These are phyloP conservation scores for Solanum habrochaites DNA, from an alignment of 257 asterid species.

Conservation along the genomic window DNA sequence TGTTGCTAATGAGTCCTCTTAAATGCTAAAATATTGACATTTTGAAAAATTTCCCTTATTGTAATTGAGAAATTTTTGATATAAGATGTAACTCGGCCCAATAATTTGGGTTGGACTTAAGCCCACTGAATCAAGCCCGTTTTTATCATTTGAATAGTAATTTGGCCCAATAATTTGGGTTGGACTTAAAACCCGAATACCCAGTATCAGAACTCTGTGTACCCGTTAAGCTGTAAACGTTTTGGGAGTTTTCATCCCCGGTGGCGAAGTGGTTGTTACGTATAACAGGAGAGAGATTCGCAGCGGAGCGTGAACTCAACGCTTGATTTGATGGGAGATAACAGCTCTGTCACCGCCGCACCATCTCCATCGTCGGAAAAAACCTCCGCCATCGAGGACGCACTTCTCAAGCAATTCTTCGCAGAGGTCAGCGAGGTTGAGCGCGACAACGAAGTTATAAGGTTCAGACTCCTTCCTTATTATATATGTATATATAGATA, in stretches of 20 bases:
- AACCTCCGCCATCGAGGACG: constrained; percentile 45
- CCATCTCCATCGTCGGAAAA: not conserved
- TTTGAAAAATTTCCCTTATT: no score
- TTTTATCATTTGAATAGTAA: not conserved
- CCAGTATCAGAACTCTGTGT: not conserved
- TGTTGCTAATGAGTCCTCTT: no score
- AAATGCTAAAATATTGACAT: no score
- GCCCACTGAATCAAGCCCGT: not conserved
- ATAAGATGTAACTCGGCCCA: no score
- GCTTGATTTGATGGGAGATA: constrained; percentile 49
- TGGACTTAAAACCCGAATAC: not conserved
- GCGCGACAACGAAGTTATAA: constrained; percentile 87
- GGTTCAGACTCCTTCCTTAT: constrained; percentile 20
- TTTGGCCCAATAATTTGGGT: not conserved
- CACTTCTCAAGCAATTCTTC: constrained; percentile 72
- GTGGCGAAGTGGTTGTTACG: not conserved
- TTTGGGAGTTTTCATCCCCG: not conserved
- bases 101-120: not conserved
- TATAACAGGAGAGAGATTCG: not conserved
- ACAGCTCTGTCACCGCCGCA: constrained; percentile 25
- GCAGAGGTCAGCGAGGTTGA: constrained; percentile 98
- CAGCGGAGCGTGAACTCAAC: not conserved
- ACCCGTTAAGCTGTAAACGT: not conserved
- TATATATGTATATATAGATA: not conserved
- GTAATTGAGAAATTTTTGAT: no score